Base-by-base conservation (phyloP, 2,329 filamentous ascomycete genomes). In the Teratosphaeria destructans region DNA sequence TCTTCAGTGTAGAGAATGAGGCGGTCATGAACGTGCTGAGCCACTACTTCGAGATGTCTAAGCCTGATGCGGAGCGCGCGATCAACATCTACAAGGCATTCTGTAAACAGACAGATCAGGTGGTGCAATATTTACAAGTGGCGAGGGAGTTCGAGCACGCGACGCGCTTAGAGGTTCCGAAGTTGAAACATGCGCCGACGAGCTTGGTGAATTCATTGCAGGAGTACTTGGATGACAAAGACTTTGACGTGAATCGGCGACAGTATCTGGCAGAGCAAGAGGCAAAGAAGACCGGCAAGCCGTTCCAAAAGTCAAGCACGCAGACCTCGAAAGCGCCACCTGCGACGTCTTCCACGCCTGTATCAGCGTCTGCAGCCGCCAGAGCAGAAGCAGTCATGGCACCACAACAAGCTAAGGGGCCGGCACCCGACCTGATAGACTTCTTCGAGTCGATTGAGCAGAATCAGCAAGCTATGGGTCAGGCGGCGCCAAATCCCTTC, bases 11-110 rank as follows among this genome's bases (percentile, higher is more conserved):
- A 54, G 87, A 96, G 76, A 99, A 99, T 71, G 91, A 96, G 75
- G 94, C 90, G 55, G 89, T 96, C 71, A 99, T 99, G 76, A 96
- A 95, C 74, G 90, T 99, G 61, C 79, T 99, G 60, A 90, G 93
- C 67, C 90, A 95, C 74, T 99, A 97, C 75, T 99, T 99, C 69
- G 94, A 99, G 77, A 93, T 99, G 88, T 96, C 94, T 56, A 90
- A 89, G 70, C 82, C 89, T 29, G 94, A 99, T 74, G 95, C 94
- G 61, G 90, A 96, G 73, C 84, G 92, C 63, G 91, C 94, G 60
- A 85, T 99, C 76, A 82, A 85, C 62, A 93, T 99, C 62, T 99
- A 99, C 76, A 89, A 92, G 71, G 88, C 82, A 16, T 99, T 99
- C 70, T 90, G 90, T 16, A 88, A 85, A 68, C 92, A 96, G 73